Percentiles rank a stretch among this genome's conserved stretches.
These are phyloP conservation scores for Cadophora sp. DNA, from an alignment of 2,329 filamentous ascomycete genomes.

Conservation along the genomic window DNA sequence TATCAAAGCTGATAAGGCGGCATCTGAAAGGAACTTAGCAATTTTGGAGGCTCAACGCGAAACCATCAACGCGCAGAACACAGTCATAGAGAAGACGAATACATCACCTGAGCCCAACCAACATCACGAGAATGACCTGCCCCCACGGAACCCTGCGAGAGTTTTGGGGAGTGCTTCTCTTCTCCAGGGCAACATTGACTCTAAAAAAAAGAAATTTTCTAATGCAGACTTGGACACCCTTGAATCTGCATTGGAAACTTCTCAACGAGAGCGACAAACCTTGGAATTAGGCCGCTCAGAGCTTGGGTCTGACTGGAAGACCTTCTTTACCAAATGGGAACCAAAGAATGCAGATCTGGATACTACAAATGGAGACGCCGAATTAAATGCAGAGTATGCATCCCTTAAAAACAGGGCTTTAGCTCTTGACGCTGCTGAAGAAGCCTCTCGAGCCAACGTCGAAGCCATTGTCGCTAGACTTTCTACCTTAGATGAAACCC, in stretches of 20 bases:
- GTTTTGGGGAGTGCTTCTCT: not conserved
- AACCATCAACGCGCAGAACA: not conserved
- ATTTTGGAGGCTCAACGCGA: not conserved
- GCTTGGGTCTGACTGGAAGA: not conserved
- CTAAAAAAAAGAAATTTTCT: not conserved
- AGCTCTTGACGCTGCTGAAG: not conserved
- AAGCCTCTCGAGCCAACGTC: not conserved
- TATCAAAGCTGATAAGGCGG: not conserved
- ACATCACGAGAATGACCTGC: not conserved
- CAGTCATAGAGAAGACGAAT: not conserved
- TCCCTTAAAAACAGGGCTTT: too few species aligned
- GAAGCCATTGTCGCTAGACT: not conserved
- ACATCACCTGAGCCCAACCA: not conserved
- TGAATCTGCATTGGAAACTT: not conserved
- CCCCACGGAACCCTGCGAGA: not conserved
- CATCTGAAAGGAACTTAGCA: conserved; percentile 1
- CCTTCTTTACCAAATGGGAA: not conserved
- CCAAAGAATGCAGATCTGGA: not conserved
- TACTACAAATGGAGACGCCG: not conserved
- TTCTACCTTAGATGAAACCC: not conserved
- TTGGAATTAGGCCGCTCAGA: not conserved
- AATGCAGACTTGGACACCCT: not conserved
- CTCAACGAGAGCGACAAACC: not conserved
- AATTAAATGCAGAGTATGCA: not conserved
- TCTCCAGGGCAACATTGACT: not conserved